Evolutionary conservation across 1,284 basidiomycete genomes (phyloP), one percentile per base, ranked within the genome.

Genomic region (Cerrena zonata): DNA sequence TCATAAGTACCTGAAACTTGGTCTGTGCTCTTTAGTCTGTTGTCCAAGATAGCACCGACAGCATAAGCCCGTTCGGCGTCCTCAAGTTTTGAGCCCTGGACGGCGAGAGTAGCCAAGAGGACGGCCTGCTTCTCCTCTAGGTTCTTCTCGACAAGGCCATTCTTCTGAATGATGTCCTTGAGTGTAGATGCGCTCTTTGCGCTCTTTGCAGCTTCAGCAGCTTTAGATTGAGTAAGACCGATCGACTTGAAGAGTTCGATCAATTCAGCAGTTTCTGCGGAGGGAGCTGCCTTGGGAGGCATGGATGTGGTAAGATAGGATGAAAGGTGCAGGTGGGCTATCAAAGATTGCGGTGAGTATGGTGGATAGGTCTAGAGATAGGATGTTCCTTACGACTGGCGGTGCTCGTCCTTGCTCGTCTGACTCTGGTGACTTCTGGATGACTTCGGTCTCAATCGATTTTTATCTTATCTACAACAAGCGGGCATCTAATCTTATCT

Each of bases 121-220:
- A 80, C 78, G 0, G 87, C 91, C 57, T 84, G 82, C 70, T 92
- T 94, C 65, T 94, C 91, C 52, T 89, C 86, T 26, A 92, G 74
- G 10, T 64, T 62, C 50, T 69, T 67, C 15, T 69, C 69, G 19
- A 71, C 65, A n/a, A 85, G 71, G 10, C 73, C 66, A 59, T 84
- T 74, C 47, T 72, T 72, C 52, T 83, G 77, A 58, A 94, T 84
- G 48, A 93, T 77, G 25, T 80, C 79, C 58, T 82, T 84, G 53
- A 96, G 77, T 4, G 84, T 74, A 2, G 76, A 64, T 3, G 89
- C 86, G 56, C 80, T 80, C 74, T 91, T 94, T 5, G 85, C 69
- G 52, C 79, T 87, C 66, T 92, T 90, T 30, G 84, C 82, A 18
- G 89, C 86, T 64, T 97, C 93, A 21, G 80, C 77, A 0, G 94